phyloP scores from a whole-genome alignment of 2,329 filamentous ascomycete species.

The Alternaria longipes region DNA sequence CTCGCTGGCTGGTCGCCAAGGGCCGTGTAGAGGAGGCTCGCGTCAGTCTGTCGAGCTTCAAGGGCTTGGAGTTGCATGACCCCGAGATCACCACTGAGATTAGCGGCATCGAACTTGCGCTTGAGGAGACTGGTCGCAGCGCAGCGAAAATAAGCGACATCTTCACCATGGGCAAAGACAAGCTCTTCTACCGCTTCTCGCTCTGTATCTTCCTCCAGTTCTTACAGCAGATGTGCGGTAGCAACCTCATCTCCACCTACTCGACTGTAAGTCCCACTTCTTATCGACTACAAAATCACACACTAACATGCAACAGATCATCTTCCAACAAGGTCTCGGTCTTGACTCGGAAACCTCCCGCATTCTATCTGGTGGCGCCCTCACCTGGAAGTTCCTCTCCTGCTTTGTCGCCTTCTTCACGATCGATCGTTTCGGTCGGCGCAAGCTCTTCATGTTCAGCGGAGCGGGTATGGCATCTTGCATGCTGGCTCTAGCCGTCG shows the following conservation, averaged over 20 bases:
- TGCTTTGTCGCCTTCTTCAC: conserved; percentile 75
- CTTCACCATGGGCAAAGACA: conserved; percentile 66
- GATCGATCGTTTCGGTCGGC: conserved; percentile 73
- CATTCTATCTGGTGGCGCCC: conserved; percentile 68
- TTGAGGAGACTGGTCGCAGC: conserved; percentile 62
- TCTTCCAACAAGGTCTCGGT: conserved; percentile 55
- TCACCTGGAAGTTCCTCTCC: conserved; percentile 66
- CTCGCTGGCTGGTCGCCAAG: conserved; percentile 72
- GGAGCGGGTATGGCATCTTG: conserved; percentile 63
- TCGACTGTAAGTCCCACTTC: conserved; percentile 57
- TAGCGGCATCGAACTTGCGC: conserved; percentile 66
- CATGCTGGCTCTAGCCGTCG: conserved; percentile 64
- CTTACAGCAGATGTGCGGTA: conserved; percentile 62
- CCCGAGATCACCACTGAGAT: conserved; percentile 69
- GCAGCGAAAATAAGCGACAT: conserved; percentile 68
- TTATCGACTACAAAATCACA: conserved; percentile 19
- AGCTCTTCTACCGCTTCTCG: conserved; percentile 69
- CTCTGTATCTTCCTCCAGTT: conserved; percentile 62
- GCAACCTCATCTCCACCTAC: conserved; percentile 61
- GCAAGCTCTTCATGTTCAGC: conserved; percentile 64
- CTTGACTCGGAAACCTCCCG: conserved; percentile 61
- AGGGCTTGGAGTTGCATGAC: conserved; percentile 51
- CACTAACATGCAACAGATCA: conserved; percentile 39
- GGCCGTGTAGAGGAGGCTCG: conserved; percentile 73
- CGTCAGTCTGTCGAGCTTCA: conserved; percentile 51